Base-by-base conservation (phyloP, 495 filamentous ascomycete species). In the Penicillium crystallinum region DNA sequence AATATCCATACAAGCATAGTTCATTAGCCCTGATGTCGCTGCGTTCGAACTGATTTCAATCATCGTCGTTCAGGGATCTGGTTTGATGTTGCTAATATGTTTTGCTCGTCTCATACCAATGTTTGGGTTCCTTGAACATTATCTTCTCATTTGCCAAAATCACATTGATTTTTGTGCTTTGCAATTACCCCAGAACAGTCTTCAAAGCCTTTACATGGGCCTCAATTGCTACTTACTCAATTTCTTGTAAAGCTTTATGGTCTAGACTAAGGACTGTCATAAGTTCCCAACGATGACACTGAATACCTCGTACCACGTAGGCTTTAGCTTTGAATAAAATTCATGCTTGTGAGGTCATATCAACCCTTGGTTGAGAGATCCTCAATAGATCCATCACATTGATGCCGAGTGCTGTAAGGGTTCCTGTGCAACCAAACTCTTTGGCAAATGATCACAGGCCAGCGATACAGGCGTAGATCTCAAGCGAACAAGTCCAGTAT, bases 1-100 rank as follows among this genome's bases (percentile, higher is more conserved):
- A 42, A 40, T 44, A 49, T 19, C 19, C 30, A 54, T 60, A 19
- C 54, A 22, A 61, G 39, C 51, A 56, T 60, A 49, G 21, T 46
- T 36, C 49, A 36, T 43, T 56, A 37, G 49, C 51, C 43, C 57
- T 22, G 44, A 53, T 52, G 25, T 59, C 34, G 47, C 38, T 53
- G 25, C 45, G 27, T 55, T 46, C 46, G 23, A 48, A 41, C 33
- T 55, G 51, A 50, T 53, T 49, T 49, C 23, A 45, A 49, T 36
- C 31, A 33, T 36, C 23, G 7, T n/a, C 34, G 14, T 40, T 35
- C n/a, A 45, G 48, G 17, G 35, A 39, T 49, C 23, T 31, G 52
- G 42, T 49, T 54, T 12, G 58, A 56, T 46, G 25, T 36, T 4
- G 27, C 10, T 52, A 35, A 40, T 34, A 52, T 61, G 54, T 29